phyloP scores from a whole-genome alignment of 495 filamentous ascomycete species.

The Penicillium roqueforti region DNA sequence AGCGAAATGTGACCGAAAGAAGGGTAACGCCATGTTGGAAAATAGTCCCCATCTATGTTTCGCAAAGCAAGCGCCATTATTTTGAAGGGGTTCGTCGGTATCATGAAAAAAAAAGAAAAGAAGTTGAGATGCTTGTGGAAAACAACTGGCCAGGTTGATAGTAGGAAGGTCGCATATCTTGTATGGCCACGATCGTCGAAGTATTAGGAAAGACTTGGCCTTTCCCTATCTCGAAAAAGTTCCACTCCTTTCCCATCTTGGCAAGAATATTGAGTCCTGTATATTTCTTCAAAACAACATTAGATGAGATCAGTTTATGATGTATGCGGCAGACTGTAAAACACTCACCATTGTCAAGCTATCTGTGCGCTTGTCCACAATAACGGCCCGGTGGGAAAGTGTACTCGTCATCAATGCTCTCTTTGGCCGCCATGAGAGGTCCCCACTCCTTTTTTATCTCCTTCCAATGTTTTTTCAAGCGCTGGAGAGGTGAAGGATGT shows the following conservation, averaged over 20 bases:
- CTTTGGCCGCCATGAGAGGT: constrained; percentile 10
- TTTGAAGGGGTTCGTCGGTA: not conserved
- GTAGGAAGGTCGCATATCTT: not conserved
- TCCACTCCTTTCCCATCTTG: not conserved
- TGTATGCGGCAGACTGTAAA: not conserved
- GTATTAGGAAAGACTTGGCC: too few relatives aligned
- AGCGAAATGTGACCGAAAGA: not conserved
- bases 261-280: not conserved
- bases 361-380: constrained; percentile 5
- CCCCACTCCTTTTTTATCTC: constrained; percentile 4
- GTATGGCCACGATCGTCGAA: not conserved
- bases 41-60: not conserved
- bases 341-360: not conserved
- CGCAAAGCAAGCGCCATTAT: not conserved
- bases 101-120: not conserved
- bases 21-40: not conserved
- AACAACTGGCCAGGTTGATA: not conserved
- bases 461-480: constrained; percentile 4
- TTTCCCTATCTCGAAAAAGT: not conserved
- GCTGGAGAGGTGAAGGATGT: not conserved
- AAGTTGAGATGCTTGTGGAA: not conserved
- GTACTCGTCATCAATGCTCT: constrained; percentile 5
- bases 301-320: not conserved
- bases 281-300: not conserved
- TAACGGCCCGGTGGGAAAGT: constrained; percentile 8